Evolutionary conservation across 331 rosid species (phyloP), one percentile per base, ranked within the genome.

Genomic region (Rhamnella rubrinervis): DNA sequence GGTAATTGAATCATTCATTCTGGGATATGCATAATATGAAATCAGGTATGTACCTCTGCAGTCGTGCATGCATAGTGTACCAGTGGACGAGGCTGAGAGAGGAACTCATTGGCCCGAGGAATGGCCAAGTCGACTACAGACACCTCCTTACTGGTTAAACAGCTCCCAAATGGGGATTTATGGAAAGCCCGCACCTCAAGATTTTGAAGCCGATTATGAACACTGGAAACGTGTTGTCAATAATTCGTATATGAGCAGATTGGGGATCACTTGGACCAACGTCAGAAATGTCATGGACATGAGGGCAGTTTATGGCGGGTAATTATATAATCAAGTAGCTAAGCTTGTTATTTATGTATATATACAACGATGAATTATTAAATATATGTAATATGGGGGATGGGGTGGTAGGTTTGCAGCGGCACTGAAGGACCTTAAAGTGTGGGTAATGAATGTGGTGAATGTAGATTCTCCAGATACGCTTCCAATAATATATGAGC

Each of bases 231-330:
- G 84, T 14, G 82, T 78, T 1, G 85, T 90, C 64, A 85, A 81
- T 18, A 87, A 84, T 69, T 67, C 85, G 35, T 85, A 82, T 72
- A 50, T 88, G 82, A 88, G 35, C 76, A 80, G 75, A 71, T 71
- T 82, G 59, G 98, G 98, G 17, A 81, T 93, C 76, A 85, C 70
- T 76, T 86, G 96, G 96, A 77, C 88, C 60, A 75, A 82, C 4
- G 88, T 93, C 72, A 86, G 97, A 79, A 93, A 90, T 82, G 86
- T 85, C 69, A 92, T 92, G 98, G 97, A 92, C 75, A 90, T 86
- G 98, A 84, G 96, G 72, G 87, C 97, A 37, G 97, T 86, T 68
- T 93, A 93, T 71, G 98, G 98, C 31, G 98, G 98, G 98, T 89
- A 84, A 8, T 56, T 47, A 9, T 9, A 17, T 18, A 35, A 25